Evolutionary conservation across 73 alveolate species (phyloP).

Genomic region (Paramecium bursaria): DNA sequence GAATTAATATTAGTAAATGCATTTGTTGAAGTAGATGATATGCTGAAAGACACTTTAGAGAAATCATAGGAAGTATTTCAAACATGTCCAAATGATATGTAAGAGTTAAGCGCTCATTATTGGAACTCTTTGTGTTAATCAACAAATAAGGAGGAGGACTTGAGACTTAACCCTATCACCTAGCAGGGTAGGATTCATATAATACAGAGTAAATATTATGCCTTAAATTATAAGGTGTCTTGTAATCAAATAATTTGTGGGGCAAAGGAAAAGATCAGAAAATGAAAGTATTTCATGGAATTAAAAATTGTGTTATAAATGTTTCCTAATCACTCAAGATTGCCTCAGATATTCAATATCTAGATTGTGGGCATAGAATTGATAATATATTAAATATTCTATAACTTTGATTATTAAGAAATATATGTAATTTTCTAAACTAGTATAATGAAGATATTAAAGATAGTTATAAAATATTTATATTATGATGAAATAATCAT

Average conservation of each 20-base stretch:
- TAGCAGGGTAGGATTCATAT: conserved; percentile 60
- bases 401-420: too few species aligned
- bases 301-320: conserved; percentile 64
- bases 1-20: conserved; percentile 43
- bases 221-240: not conserved
- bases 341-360: too few species aligned
- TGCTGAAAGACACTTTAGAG: conserved; percentile 57
- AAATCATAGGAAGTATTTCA: conserved; percentile 64
- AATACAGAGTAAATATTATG: conserved; percentile 31
- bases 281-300: conserved; percentile 43
- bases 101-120: conserved; percentile 55
- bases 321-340: too few species aligned
- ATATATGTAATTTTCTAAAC: too few species aligned
- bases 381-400: too few species aligned
- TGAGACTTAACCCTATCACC: conserved; percentile 52
- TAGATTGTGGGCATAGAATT: too few species aligned
- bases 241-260: conserved; percentile 46
- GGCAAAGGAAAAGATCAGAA: conserved; percentile 29
- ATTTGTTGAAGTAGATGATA: conserved; percentile 61
- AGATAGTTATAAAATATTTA: too few species aligned
- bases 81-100: conserved; percentile 70
- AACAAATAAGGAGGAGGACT: conserved; percentile 46
- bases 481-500: too few species aligned
- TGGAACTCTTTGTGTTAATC: conserved; percentile 55
- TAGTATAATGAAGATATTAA: too few species aligned